These are phyloP conservation scores for Capsicum chinense DNA, from an alignment of 257 asterid genomes.

Conservation along the genomic window DNA sequence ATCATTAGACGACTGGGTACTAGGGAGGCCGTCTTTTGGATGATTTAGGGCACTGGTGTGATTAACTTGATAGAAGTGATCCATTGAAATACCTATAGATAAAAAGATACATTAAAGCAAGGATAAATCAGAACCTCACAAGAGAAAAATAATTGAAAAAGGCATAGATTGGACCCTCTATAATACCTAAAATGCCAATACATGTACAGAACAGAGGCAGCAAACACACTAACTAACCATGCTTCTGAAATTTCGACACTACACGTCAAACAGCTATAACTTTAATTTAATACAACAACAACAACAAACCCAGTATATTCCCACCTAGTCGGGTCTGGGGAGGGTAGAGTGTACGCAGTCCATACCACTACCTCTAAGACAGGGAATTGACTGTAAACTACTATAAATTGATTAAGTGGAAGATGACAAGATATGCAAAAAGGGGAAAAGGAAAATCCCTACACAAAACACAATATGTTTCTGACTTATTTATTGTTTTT, in stretches of 20 bases:
- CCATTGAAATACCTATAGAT: slow-evolving; percentile 26
- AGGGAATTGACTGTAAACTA: neutral
- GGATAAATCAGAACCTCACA: neutral
- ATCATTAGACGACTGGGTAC: slow-evolving; percentile 32
- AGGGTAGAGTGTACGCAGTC: no score
- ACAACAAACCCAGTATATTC: no score
- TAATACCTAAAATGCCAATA: neutral
- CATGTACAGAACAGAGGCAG: neutral
- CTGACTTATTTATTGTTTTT: no score
- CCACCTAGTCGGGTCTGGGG: no score
- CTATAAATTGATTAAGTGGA: neutral
- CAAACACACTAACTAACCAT: neutral
- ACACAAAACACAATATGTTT: neutral
- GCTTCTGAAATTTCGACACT: neutral
- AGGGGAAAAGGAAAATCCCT: neutral
- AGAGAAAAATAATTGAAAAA: neutral
- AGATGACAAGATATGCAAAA: neutral
- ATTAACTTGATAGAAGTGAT: slow-evolving; percentile 13
- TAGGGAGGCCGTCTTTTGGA: slow-evolving; percentile 32
- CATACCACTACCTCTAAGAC: no score
- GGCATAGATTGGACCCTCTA: neutral
- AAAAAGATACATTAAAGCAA: neutral
- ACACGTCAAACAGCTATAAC: neutral
- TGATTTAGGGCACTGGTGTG: slow-evolving; percentile 35
- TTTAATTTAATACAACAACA: neutral